Evolutionary conservation across 495 filamentous ascomycete species (phyloP), one percentile per base, ranked within the genome.

Genomic region (Penicillium ucsense): DNA sequence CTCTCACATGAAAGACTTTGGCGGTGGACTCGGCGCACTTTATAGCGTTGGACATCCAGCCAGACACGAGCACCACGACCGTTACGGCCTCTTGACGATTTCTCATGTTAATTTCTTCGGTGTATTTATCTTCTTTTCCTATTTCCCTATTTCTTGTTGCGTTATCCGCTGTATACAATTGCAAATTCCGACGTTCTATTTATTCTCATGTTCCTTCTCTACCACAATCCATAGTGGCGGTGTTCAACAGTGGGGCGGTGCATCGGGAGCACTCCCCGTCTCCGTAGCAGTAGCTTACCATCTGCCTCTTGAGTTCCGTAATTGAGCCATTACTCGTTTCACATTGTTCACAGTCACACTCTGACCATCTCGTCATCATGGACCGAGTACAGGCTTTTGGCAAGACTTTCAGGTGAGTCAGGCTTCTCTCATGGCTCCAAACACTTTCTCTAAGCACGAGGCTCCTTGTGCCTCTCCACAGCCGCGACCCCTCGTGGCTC

Each of bases 381-480:
- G 82, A 85, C 62, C 83, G 82, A 61, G 68, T 85, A 52, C 79
- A 83, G 66, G 79, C 80, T 49, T 81, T 83, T 61, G 83, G 84
- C 54, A 88, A 87, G 76, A 88, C 81, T 64, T 70, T 88, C 60
- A 75, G 78, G 77, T 85, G 63, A 55, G 78, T 20, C 20, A 20
- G 20, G 20, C 20, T 20, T 20, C 20, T 20, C 20, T 20, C 55
- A 48, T 40, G 30, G 41, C 51, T 46, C 46, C 43, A 20, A 20
- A 1, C 20, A 20, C 28, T 32, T 37, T 11, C 4, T 41, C 43
- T 44, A 41, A 36, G 41, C 33, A 8, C 11, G 10, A 5, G 34
- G 39, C 34, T 38, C 39, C 43, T 47, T 50, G 45, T 53, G 38
- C 32, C 9, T 12, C 46, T 10, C 32, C 39, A 11, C 38, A 20